These are phyloP conservation scores for Teratosphaeria destructans DNA, from an alignment of 2,329 filamentous ascomycete species.

Conservation along the genomic window DNA sequence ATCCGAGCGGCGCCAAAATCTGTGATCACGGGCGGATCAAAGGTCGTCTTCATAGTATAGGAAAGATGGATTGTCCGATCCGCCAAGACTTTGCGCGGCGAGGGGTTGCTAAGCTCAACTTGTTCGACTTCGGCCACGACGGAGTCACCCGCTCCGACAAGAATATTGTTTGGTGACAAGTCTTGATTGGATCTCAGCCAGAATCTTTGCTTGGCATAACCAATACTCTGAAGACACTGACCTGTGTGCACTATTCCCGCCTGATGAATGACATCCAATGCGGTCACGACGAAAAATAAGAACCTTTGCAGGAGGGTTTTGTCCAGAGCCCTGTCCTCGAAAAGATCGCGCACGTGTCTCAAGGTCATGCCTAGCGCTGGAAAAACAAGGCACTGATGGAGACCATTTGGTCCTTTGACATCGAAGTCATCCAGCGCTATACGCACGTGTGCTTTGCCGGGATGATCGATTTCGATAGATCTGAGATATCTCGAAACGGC, in stretches of 20 bases:
- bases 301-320: not conserved
- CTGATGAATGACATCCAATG: not conserved
- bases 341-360: not conserved
- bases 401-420: conserved; percentile 1
- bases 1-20: conserved; percentile 8
- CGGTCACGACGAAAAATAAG: not conserved
- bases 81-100: conserved; percentile 18
- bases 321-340: not conserved
- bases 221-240: not conserved
- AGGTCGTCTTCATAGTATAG: conserved; percentile 16
- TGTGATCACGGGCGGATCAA: conserved; percentile 4
- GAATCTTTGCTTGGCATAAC: not conserved
- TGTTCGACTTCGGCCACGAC: not conserved
- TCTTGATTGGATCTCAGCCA: not conserved
- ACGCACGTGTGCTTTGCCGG: not conserved
- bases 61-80: conserved; percentile 23
- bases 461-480: not conserved
- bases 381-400: conserved; percentile 15
- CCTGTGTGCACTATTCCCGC: not conserved
- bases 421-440: not conserved
- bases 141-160: not conserved
- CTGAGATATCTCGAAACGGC: not conserved
- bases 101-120: conserved; percentile 1
- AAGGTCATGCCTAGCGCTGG: conserved; percentile 7
- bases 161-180: not conserved